These are phyloP conservation scores for Xylaria venustula DNA, from an alignment of 495 filamentous ascomycete species.

Conservation along the genomic window DNA sequence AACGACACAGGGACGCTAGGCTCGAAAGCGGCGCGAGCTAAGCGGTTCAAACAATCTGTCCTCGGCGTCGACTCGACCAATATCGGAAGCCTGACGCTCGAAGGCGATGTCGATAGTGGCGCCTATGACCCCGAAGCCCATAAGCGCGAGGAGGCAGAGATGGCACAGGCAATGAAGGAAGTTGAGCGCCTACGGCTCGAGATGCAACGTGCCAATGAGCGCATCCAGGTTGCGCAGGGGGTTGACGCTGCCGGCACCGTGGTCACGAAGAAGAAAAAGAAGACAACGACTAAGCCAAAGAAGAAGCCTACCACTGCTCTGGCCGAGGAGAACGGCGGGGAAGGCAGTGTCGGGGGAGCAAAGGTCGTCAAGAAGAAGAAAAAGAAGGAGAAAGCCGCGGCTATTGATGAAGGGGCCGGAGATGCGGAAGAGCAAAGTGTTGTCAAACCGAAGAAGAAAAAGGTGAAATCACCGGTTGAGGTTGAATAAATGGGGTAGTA, in stretches of 20 bases:
- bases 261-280: constrained; percentile 76
- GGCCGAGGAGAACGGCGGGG: constrained; percentile 37
- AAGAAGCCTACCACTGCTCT: constrained; percentile 39
- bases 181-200: constrained; percentile 80
- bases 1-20: constrained; percentile 35
- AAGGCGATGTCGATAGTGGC: constrained; percentile 39
- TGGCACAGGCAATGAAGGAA: constrained; percentile 79
- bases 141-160: constrained; percentile 72
- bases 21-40: constrained; percentile 34
- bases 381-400: constrained; percentile 49
- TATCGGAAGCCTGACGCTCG: constrained; percentile 64
- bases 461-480: constrained; percentile 41
- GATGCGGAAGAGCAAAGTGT: constrained; percentile 14
- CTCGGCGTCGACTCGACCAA: constrained; percentile 84
- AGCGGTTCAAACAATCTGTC: constrained; percentile 51
- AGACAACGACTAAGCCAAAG: constrained; percentile 31
- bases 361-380: constrained; percentile 33
- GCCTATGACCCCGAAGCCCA: constrained; percentile 50
- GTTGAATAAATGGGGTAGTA: constrained; percentile 13
- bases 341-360: constrained; percentile 11
- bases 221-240: constrained; percentile 68
- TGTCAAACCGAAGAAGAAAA: constrained; percentile 34
- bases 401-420: constrained; percentile 19
- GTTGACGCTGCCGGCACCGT: constrained; percentile 68
- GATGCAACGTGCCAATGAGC: constrained; percentile 88